Conservation (phyloP, 192 early-diverging fungal genomes). For the Coemansia biformis region DNA sequence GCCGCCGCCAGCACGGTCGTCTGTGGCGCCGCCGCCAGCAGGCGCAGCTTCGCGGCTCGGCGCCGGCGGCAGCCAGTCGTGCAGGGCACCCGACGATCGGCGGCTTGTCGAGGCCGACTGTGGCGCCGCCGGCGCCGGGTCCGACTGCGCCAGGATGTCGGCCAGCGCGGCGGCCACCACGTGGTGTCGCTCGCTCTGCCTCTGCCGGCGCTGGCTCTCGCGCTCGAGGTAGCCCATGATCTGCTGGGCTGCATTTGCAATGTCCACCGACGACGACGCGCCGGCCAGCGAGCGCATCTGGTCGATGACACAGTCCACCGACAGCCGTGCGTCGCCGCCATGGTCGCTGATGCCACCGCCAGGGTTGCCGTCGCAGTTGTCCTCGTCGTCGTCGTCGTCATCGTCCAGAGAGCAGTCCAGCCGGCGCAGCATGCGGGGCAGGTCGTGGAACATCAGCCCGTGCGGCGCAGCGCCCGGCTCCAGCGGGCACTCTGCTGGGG, state of each 20-base stretch:
- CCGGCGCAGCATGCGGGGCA: constrained; percentile 27
- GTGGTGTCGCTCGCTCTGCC: constrained; percentile 46
- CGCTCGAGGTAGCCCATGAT: constrained; percentile 45
- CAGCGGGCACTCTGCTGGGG: neutral
- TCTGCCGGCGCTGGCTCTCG: constrained; percentile 38
- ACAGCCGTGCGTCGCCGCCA: neutral
- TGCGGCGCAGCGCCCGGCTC: neutral
- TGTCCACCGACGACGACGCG: constrained; percentile 17
- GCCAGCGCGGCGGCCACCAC: constrained; percentile 35
- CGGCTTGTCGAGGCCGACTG: constrained; percentile 25
- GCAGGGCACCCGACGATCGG: constrained; percentile 21
- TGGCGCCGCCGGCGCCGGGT: constrained; percentile 16
- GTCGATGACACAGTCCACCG: constrained; percentile 21
- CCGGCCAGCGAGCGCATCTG: constrained; percentile 31
- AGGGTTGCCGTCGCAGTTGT: too few relatives aligned
- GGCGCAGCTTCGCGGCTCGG: too few relatives aligned
- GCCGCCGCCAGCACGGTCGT: too few relatives aligned
- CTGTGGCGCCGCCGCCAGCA: too few relatives aligned
- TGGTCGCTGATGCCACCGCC: constrained; percentile 1
- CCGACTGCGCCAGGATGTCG: constrained; percentile 27
- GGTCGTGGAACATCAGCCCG: constrained; percentile 13
- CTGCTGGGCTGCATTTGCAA: constrained; percentile 28
- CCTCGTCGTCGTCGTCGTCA: too few relatives aligned
- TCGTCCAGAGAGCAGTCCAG: constrained; percentile 21
- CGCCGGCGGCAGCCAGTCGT: too few relatives aligned